Conservation (phyloP, 2,329 filamentous ascomycete species). For the Pseudogymnoascus sp. region DNA sequence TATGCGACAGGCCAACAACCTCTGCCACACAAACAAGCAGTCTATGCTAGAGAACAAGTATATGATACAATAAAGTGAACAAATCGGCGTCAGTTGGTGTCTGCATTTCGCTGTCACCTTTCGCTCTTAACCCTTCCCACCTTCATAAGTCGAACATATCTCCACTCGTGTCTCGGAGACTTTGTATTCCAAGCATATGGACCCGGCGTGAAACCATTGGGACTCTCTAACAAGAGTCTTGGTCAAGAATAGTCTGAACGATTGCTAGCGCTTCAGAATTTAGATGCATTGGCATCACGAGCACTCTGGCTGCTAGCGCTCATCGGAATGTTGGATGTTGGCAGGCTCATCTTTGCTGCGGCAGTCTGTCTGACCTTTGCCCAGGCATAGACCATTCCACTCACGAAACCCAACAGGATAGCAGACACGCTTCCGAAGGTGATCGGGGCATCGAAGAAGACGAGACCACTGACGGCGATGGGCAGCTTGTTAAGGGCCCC, state of each 20-base stretch:
- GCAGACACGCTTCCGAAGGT: slow-evolving; percentile 88
- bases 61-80: slow-evolving; percentile 5
- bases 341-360: slow-evolving; percentile 55
- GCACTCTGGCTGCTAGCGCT: slow-evolving; percentile 89
- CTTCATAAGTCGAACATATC: neutral
- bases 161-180: neutral
- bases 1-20: neutral
- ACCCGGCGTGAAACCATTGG: neutral
- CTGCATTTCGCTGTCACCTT: neutral
- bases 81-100: neutral
- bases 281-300: slow-evolving; percentile 62
- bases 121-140: neutral
- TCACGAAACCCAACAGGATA: slow-evolving; percentile 84
- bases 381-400: slow-evolving; percentile 82
- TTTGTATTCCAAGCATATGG: neutral
- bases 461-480: slow-evolving; percentile 79
- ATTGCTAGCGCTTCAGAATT: neutral
- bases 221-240: neutral
- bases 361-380: slow-evolving; percentile 75
- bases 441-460: slow-evolving; percentile 93
- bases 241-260: neutral
- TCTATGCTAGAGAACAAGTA: slow-evolving; percentile 8
- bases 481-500: slow-evolving; percentile 97
- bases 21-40: neutral
- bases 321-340: slow-evolving; percentile 54